Conservation (phyloP, 2,329 filamentous ascomycete species). For the Aspergillus ibericus region DNA sequence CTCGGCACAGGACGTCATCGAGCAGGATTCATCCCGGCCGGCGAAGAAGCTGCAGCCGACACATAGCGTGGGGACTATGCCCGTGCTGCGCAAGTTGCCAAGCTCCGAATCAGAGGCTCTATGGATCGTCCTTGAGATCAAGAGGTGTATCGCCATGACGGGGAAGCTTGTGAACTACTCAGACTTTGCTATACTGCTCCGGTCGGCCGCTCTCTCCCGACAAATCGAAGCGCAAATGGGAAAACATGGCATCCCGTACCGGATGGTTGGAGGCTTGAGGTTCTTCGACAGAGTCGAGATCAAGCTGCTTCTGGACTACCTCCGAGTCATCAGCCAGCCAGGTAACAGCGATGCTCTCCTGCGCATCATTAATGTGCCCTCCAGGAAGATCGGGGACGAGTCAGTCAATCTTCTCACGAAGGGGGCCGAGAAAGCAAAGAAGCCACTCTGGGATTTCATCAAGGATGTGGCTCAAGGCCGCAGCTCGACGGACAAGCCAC, state of each 20-base stretch:
- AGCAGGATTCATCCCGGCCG: constrained; percentile 81
- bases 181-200: constrained; percentile 84
- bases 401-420: constrained; percentile 73
- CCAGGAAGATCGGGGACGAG: constrained; percentile 75
- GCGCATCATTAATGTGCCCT: constrained; percentile 80
- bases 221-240: constrained; percentile 83
- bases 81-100: constrained; percentile 75
- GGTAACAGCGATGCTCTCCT: constrained; percentile 83
- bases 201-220: constrained; percentile 77
- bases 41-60: constrained; percentile 77
- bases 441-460: constrained; percentile 76
- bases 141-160: constrained; percentile 67
- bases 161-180: constrained; percentile 70
- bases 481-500: constrained; percentile 52
- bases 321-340: constrained; percentile 80
- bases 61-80: constrained; percentile 74
- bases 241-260: constrained; percentile 79
- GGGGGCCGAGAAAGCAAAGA: constrained; percentile 69
- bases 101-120: constrained; percentile 72
- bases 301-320: constrained; percentile 82
- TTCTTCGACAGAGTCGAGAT: constrained; percentile 93
- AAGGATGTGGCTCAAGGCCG: constrained; percentile 58
- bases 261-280: constrained; percentile 85
- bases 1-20: constrained; percentile 79
- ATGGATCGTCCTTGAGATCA: constrained; percentile 86